Evolutionary conservation across 192 early-diverging fungal species (phyloP).

Genomic region (Chytriomyces hyalinus): DNA sequence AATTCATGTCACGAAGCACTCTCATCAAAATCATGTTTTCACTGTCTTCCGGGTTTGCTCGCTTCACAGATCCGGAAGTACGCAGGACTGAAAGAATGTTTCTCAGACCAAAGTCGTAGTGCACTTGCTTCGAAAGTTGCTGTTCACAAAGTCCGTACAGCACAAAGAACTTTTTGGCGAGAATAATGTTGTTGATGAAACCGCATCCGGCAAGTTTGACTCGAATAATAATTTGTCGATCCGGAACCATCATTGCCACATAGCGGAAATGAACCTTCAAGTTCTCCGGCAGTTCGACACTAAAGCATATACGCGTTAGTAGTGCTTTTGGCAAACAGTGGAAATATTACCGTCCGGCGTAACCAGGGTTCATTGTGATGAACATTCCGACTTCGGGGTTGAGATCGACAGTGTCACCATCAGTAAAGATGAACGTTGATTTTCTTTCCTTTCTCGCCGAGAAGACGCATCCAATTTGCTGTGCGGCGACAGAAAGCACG

Average conservation of each 20-base stretch:
- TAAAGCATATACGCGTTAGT: neutral
- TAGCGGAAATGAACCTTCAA: slow-evolving; percentile 71
- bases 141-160: slow-evolving; percentile 68
- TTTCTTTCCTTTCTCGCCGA: slow-evolving; percentile 66
- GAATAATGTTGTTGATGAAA: slow-evolving; percentile 68
- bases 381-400: slow-evolving; percentile 73
- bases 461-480: slow-evolving; percentile 70
- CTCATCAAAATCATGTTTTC: slow-evolving; percentile 71
- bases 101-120: slow-evolving; percentile 70
- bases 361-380: slow-evolving; percentile 74
- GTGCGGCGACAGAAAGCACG: slow-evolving; percentile 68
- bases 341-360: slow-evolving; percentile 52
- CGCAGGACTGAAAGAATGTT: slow-evolving; percentile 71
- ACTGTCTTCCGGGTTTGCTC: slow-evolving; percentile 63
- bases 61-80: slow-evolving; percentile 67
- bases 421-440: slow-evolving; percentile 66
- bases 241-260: slow-evolving; percentile 74
- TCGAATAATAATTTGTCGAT: slow-evolving; percentile 70
- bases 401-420: slow-evolving; percentile 70
- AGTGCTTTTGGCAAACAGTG: neutral
- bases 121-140: slow-evolving; percentile 70
- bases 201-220: slow-evolving; percentile 70
- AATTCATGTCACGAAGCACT: slow-evolving; percentile 69
- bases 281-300: slow-evolving; percentile 72
- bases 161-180: slow-evolving; percentile 73